Percentiles rank a stretch among this genome's conserved stretches.
Conservation (phyloP, 192 early-diverging fungal species). For the Gaertneriomyces sp. region DNA sequence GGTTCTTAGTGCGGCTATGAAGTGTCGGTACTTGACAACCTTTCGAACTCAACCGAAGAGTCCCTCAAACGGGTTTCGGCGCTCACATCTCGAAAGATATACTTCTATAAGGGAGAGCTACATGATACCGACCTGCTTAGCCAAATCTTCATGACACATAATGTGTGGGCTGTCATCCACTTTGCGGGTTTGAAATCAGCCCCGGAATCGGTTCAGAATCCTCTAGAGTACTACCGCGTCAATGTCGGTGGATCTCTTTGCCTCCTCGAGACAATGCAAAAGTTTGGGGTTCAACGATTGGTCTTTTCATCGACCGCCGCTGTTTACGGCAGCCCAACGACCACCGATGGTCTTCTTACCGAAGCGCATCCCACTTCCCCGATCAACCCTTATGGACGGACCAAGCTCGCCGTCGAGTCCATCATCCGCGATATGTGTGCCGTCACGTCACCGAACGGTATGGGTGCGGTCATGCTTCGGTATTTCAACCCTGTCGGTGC, state of each 20-base stretch:
- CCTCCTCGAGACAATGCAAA: slow-evolving; percentile 70
- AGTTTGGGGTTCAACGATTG: slow-evolving; percentile 68
- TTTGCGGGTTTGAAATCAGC: slow-evolving; percentile 64
- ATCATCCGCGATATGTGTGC: slow-evolving; percentile 48
- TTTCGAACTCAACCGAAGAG: slow-evolving; percentile 61
- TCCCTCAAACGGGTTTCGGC: slow-evolving; percentile 63
- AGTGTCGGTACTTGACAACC: slow-evolving; percentile 81
- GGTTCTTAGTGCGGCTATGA: slow-evolving; percentile 51
- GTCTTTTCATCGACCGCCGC: slow-evolving; percentile 85
- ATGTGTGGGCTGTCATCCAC: slow-evolving; percentile 39
- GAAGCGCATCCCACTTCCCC: slow-evolving; percentile 62
- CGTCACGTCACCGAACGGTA: slow-evolving; percentile 1
- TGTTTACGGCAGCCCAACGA: slow-evolving; percentile 56
- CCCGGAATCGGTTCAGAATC: slow-evolving; percentile 69
- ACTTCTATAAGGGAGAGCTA: slow-evolving; percentile 70
- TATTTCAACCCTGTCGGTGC: slow-evolving; percentile 91
- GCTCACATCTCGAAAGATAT: slow-evolving; percentile 55
- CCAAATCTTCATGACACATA: slow-evolving; percentile 61
- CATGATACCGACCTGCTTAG: slow-evolving; percentile 53
- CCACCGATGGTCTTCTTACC: slow-evolving; percentile 59
- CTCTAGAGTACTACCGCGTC: slow-evolving; percentile 79
- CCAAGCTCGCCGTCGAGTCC: slow-evolving; percentile 79
- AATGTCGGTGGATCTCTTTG: slow-evolving; percentile 78
- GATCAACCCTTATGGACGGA: slow-evolving; percentile 72
- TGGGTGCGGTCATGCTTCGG: slow-evolving; percentile 36